A percentile compares a stretch with the other conserved stretches of the same genome.
Conservation (phyloP, 805 yeast genomes). For the Brettanomyces naardenensis region DNA sequence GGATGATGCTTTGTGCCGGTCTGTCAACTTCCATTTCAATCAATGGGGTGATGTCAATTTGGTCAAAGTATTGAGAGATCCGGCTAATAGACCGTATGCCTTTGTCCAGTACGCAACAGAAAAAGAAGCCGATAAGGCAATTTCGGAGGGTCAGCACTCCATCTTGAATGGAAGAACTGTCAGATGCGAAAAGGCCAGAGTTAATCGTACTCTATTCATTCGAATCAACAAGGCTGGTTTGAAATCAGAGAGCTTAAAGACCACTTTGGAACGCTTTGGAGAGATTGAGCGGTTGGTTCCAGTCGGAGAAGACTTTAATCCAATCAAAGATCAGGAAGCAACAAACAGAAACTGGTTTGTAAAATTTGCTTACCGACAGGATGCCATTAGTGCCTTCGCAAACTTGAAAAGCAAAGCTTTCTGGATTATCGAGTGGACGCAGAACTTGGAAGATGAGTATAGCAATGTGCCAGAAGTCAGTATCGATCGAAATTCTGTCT, state of each 20-base stretch:
- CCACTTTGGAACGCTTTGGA: conserved; percentile 48
- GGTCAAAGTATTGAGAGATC: conserved; percentile 80
- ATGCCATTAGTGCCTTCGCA: conserved; percentile 81
- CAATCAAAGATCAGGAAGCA: conserved; percentile 9
- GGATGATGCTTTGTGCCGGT: conserved; percentile 64
- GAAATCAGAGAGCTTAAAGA: conserved; percentile 26
- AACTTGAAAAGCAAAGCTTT: conserved; percentile 44
- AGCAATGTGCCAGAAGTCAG: conserved; percentile 30
- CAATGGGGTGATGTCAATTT: conserved; percentile 65
- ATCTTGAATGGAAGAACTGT: conserved; percentile 65
- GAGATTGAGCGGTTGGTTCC: conserved; percentile 63
- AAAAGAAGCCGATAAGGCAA: conserved; percentile 60
- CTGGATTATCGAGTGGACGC: conserved; percentile 80
- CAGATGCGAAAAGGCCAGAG: conserved; percentile 87
- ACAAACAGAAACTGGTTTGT: conserved; percentile 49
- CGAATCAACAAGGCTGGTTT: conserved; percentile 26
- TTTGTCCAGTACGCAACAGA: conserved; percentile 80
- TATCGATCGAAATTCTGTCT: conserved; percentile 68
- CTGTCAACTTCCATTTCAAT: conserved; percentile 62
- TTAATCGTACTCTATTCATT: conserved; percentile 75
- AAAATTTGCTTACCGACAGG: conserved; percentile 75
- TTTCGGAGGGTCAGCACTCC: conserved; percentile 61
- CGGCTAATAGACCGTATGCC: conserved; percentile 80
- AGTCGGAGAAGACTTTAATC: conserved; percentile 26
- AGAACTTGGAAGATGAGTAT: conserved; percentile 53